Percentiles rank a stretch among this genome's conserved stretches.
phyloP scores from a whole-genome alignment of 192 early-diverging fungal species.

The Entophlyctis luteolus region DNA sequence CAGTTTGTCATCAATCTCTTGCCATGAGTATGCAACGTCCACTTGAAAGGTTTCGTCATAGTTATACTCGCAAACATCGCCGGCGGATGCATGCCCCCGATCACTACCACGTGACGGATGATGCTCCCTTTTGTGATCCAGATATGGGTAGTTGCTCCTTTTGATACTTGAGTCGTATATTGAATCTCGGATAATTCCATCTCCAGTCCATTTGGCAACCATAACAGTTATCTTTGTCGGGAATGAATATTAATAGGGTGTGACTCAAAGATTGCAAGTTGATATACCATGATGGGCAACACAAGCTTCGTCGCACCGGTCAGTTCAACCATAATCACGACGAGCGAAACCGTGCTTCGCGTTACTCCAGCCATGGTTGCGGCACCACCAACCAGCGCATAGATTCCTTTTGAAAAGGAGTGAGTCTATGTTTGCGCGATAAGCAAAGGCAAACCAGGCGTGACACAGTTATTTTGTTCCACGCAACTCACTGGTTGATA shows the following conservation, averaged over 20 bases:
- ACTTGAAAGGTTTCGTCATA: constrained; percentile 46
- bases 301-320: constrained; percentile 84
- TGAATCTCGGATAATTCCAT: constrained; percentile 58
- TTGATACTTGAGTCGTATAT: constrained; percentile 71
- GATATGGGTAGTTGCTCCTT: constrained; percentile 67
- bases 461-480: constrained; percentile 72
- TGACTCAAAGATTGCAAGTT: not conserved
- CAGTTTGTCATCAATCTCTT: constrained; percentile 53
- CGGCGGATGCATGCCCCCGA: constrained; percentile 61
- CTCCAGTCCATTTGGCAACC: constrained; percentile 61
- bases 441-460: constrained; percentile 53
- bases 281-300: constrained; percentile 39
- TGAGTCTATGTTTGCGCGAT: not conserved
- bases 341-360: constrained; percentile 77
- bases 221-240: constrained; percentile 31
- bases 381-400: constrained; percentile 87
- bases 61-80: constrained; percentile 46
- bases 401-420: constrained; percentile 40
- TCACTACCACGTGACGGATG: constrained; percentile 56
- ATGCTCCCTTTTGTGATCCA: constrained; percentile 73
- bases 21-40: constrained; percentile 56
- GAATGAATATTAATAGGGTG: too few relatives aligned
- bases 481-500: constrained; percentile 44
- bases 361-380: constrained; percentile 77
- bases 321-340: constrained; percentile 92